Conservation (phyloP, 768 basidiomycete species). For the Termitomyces bulborhizus region DNA sequence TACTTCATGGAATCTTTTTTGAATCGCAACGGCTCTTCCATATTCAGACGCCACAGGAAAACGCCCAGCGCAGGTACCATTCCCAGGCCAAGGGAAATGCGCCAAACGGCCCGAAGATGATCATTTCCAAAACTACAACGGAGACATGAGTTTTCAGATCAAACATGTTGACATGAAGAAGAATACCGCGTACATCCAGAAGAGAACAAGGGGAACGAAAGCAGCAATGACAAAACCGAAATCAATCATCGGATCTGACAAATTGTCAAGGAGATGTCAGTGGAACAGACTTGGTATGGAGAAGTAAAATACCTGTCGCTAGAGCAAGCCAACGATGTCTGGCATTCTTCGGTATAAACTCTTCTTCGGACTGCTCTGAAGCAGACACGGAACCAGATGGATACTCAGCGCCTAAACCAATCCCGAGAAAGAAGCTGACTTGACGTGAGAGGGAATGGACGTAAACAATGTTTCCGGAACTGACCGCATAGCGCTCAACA, state of each 20-base stretch:
- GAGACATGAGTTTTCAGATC: neutral
- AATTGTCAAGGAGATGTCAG: neutral
- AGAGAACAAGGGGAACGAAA: constrained; percentile 78
- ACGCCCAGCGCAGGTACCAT: constrained; percentile 71
- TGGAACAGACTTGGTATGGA: neutral
- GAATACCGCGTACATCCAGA: constrained; percentile 64
- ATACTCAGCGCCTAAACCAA: constrained; percentile 85
- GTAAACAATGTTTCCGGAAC: constrained; percentile 10
- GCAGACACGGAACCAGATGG: constrained; percentile 86
- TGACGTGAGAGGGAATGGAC: neutral
- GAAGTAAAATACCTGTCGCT: constrained; percentile 59
- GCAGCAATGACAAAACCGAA: constrained; percentile 71
- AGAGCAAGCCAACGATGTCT: constrained; percentile 83
- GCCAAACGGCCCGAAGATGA: constrained; percentile 83
- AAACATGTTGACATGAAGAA: neutral
- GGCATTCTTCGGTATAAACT: constrained; percentile 63
- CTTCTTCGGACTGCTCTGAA: constrained; percentile 84
- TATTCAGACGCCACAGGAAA: constrained; percentile 78
- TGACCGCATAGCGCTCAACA: constrained; percentile 76
- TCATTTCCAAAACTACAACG: constrained; percentile 58
- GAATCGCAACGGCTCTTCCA: constrained; percentile 73
- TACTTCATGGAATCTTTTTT: constrained; percentile 76
- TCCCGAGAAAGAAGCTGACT: constrained; percentile 74
- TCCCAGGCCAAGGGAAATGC: constrained; percentile 79
- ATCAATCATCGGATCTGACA: constrained; percentile 74